A percentile compares a stretch with the other conserved stretches of the same genome.
Conservation (phyloP, 1,139 yeast species). For the Nakaseomyces nivariensis region DNA sequence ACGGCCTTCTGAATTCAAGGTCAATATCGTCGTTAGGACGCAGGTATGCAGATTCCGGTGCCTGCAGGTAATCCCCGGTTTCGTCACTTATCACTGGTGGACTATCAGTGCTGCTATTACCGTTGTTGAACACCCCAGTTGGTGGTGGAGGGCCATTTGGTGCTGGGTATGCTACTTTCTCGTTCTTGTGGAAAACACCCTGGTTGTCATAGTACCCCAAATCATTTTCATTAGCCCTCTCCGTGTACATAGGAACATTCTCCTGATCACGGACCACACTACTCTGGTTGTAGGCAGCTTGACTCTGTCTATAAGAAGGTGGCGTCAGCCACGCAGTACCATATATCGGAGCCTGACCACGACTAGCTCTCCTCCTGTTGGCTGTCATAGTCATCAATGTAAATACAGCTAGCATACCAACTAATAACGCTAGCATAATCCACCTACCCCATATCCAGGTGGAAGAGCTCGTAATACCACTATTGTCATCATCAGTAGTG, state of each 20-base stretch:
- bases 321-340: slow-evolving; percentile 92
- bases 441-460: slow-evolving; percentile 31
- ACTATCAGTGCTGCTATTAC: background rate
- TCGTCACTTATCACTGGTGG: background rate
- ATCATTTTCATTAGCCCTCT: slow-evolving; percentile 54
- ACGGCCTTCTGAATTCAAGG: background rate
- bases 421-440: slow-evolving; percentile 38
- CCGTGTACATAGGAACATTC: slow-evolving; percentile 58
- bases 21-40: background rate
- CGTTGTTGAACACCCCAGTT: slow-evolving; percentile 1
- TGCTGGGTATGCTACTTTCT: slow-evolving; percentile 9
- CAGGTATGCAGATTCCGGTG: slow-evolving; percentile 2
- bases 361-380: slow-evolving; percentile 47
- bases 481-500: background rate
- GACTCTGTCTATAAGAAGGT: slow-evolving; percentile 66
- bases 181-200: slow-evolving; percentile 41
- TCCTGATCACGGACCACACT: slow-evolving; percentile 27
- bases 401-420: slow-evolving; percentile 34
- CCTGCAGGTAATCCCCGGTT: slow-evolving; percentile 6
- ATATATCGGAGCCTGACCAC: slow-evolving; percentile 58
- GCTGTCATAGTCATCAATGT: slow-evolving; percentile 40
- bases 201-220: slow-evolving; percentile 67
- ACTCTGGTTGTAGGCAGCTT: slow-evolving; percentile 41
- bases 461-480: background rate
- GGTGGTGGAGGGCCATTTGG: slow-evolving; percentile 7